Evolutionary conservation across 768 basidiomycete genomes (phyloP), one percentile per base, ranked within the genome.

Genomic region (Omphalotus guepiniiformis): DNA sequence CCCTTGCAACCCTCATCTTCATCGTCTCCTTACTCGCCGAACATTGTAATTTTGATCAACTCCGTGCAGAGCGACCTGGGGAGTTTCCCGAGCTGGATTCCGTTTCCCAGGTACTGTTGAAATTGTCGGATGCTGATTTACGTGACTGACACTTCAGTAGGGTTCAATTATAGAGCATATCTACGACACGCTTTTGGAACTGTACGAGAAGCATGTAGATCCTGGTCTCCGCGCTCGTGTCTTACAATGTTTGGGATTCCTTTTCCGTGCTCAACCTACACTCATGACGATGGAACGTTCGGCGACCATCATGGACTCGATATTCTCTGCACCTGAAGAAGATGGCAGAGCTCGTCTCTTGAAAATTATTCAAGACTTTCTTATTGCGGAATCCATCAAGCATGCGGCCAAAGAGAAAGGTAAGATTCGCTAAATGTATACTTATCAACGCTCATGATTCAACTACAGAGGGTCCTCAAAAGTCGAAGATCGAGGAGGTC

Each of bases 181-280:
- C 8, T 98, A 90, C 62, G 64, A 73, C 42, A 75, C 75, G 15
- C 75, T 96, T 38, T 62, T 97, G 32, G 71, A 74, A 19, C 69
- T 96, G 16, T 84, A 95, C 53, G 71, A 82, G 47, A 86, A 85
- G 53, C 78, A 82, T 40, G 64, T 66, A 1, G 79, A 85, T 29
- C 42, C 69, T 1, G 68, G 74, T 8, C 67, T 93, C 15, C 80
- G 82, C 22, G 78, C 78, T n/a, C 80, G 88, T 25, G 75, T 89
- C 18, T 62, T 96, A 46, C 88, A 91, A 55, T 95, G 93, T 59
- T 68, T 98, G 23, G 95, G 93, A 9, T 96, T 89, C 64, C 67
- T 99, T 4, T 98, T 93, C 70, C 84, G 92, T 21, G 84, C 93
- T 4, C 88, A 94, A 55, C 95, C 96, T 2, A 85, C 85, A 1